phyloP scores from a whole-genome alignment of 2,329 filamentous ascomycete species.

The Fusarium keratoplasticum region DNA sequence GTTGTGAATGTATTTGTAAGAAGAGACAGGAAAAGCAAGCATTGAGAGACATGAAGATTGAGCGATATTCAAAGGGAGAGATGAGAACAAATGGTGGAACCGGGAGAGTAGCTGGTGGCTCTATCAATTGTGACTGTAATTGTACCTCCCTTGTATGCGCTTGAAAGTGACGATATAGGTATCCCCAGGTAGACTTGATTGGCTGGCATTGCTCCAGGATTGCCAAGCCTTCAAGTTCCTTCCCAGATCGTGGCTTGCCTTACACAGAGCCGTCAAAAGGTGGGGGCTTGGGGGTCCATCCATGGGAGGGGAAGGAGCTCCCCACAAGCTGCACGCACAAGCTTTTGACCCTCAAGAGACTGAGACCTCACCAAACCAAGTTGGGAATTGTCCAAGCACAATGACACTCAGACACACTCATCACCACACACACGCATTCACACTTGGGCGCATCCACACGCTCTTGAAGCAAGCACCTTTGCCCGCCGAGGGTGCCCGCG shows the following conservation, averaged over 20 bases:
- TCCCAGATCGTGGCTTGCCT: neutral
- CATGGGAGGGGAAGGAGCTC: neutral
- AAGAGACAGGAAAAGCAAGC: neutral
- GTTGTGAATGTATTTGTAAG: neutral
- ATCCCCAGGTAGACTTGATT: neutral
- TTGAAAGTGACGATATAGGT: neutral
- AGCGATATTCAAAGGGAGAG: neutral
- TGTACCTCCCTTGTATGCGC: neutral
- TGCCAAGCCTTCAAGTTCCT: neutral
- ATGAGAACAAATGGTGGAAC: neutral
- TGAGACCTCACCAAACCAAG: conserved; percentile 2
- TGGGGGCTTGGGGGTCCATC: neutral
- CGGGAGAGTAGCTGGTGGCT: neutral
- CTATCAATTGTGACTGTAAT: neutral
- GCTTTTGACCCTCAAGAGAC: neutral
- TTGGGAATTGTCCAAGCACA: conserved; percentile 4
- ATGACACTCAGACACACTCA: neutral
- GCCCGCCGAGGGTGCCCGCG: neutral
- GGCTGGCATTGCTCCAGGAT: neutral
- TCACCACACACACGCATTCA: neutral
- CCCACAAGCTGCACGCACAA: neutral
- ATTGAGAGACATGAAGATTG: neutral
- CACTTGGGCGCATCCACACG: neutral
- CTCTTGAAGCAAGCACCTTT: neutral
- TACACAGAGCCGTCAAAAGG: neutral